Percentiles rank a stretch among this genome's conserved stretches.
These are phyloP conservation scores for Pittosporum tobira DNA, from an alignment of 129 eudicot genomes.

Conservation along the genomic window DNA sequence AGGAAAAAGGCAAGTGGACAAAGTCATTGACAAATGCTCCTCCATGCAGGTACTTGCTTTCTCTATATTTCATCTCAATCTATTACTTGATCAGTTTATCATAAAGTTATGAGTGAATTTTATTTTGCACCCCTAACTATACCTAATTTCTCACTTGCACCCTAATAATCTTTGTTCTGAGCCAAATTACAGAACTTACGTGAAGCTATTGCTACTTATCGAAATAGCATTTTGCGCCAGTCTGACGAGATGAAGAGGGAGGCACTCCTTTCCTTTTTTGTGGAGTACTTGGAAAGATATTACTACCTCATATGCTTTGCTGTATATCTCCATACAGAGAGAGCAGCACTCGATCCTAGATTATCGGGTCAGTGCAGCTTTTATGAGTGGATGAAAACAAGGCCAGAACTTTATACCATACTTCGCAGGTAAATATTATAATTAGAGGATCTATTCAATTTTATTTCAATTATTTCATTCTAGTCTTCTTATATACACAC, in stretches of 20 bases:
- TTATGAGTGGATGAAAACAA: slow-evolving; percentile 91
- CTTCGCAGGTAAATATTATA: slow-evolving; percentile 63
- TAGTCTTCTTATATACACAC: no score
- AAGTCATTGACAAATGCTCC: slow-evolving; percentile 92
- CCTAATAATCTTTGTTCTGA: slow-evolving; percentile 16
- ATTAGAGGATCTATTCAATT: no score
- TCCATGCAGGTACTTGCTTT: slow-evolving; percentile 80
- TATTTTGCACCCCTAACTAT: no score
- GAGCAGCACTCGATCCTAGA: slow-evolving; percentile 39
- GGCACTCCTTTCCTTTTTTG: slow-evolving; percentile 90
- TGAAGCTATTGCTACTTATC: slow-evolving; percentile 87
- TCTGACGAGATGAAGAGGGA: slow-evolving; percentile 97
- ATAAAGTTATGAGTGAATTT: slow-evolving; percentile 6
- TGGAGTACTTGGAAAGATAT: slow-evolving; percentile 96
- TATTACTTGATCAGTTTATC: neutral
- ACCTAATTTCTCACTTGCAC: no score
- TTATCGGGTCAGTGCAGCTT: slow-evolving; percentile 49
- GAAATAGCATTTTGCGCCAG: slow-evolving; percentile 75
- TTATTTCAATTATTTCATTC: no score
- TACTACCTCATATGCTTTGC: slow-evolving; percentile 94
- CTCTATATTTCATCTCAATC: neutral
- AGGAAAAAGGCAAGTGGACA: slow-evolving; percentile 92
- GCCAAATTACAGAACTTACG: slow-evolving; percentile 69
- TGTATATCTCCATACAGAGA: slow-evolving; percentile 86
- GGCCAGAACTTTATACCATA: slow-evolving; percentile 90